These are phyloP conservation scores for Blastobotrys muscicola DNA, from an alignment of 805 yeast genomes.

Conservation along the genomic window DNA sequence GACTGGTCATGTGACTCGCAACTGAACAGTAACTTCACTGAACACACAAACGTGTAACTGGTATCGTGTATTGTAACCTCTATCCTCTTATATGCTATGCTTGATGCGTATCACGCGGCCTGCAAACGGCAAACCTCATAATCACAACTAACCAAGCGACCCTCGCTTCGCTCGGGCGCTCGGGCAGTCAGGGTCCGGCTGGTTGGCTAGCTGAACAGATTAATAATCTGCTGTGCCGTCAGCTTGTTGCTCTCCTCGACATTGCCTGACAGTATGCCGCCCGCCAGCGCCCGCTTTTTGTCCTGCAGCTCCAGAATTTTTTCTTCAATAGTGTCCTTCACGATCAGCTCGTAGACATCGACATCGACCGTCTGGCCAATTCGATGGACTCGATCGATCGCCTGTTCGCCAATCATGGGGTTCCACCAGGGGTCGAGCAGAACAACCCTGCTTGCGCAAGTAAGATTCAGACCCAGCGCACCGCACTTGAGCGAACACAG, in stretches of 20 bases:
- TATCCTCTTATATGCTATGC: no score
- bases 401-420: constrained; percentile 42
- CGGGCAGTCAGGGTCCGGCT: no score
- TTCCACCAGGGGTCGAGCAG: constrained; percentile 44
- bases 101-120: no score
- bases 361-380: constrained; percentile 38
- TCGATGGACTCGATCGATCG: constrained; percentile 43
- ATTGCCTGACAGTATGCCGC: constrained; percentile 24
- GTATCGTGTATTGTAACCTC: no score
- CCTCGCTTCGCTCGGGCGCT: no score
- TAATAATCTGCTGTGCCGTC: constrained; percentile 18
- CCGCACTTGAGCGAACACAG: constrained; percentile 38
- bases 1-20: no score
- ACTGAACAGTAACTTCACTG: no score
- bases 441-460: constrained; percentile 34
- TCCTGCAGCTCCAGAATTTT: constrained; percentile 29
- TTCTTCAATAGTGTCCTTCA: constrained; percentile 34
- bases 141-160: no score
- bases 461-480: constrained; percentile 37
- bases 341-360: constrained; percentile 35
- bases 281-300: constrained; percentile 28
- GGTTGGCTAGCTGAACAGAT: constrained; percentile 15
- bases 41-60: no score
- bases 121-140: no score
- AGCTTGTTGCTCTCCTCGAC: constrained; percentile 15